Conservation (phyloP, 2,329 filamentous ascomycete species). For the Cladosporium halotolerans region DNA sequence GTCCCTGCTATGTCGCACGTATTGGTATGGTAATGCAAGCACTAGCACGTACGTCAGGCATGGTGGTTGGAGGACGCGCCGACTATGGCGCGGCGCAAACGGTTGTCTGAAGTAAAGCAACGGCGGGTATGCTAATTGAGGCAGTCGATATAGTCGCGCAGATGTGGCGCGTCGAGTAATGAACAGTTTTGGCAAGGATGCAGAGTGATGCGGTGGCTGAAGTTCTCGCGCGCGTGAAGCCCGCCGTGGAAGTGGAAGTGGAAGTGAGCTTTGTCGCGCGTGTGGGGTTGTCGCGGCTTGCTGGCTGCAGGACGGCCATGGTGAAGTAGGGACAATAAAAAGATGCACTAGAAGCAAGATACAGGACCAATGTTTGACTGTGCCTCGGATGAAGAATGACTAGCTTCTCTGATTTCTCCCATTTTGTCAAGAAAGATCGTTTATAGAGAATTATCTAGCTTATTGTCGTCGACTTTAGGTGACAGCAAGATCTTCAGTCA, state of each 20-base stretch:
- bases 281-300: neutral
- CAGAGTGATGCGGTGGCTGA: neutral
- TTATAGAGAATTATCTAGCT: no score
- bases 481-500: no score
- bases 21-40: neutral
- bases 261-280: neutral
- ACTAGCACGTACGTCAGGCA: slow-evolving; percentile 33
- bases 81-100: slow-evolving; percentile 9
- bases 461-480: no score
- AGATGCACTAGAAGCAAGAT: neutral
- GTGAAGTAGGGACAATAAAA: neutral
- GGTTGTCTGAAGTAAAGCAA: neutral
- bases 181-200: neutral
- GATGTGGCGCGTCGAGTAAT: neutral
- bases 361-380: no score
- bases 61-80: slow-evolving; percentile 15
- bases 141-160: slow-evolving; percentile 1
- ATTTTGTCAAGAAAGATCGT: neutral
- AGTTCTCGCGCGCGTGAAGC: neutral
- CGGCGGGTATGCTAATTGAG: neutral
- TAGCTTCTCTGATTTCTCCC: no score
- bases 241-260: no score
- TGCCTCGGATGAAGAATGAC: no score
- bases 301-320: neutral
- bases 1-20: neutral